Conservation (phyloP, 192 early-diverging fungal genomes). For the Pilaira anomala region DNA sequence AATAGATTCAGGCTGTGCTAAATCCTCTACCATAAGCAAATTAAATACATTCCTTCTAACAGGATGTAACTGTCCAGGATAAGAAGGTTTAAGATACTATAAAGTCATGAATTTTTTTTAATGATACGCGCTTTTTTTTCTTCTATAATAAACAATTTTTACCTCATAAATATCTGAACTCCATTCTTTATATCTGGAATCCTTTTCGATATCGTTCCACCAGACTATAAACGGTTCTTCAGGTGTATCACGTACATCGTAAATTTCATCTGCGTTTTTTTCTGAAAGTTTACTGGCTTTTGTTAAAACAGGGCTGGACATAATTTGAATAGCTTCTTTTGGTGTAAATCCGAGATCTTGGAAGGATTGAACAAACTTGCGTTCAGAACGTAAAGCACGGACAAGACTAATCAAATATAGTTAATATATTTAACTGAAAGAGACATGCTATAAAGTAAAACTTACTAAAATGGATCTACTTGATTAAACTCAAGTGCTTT, state of each 20-base stretch:
- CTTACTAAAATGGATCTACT: constrained; percentile 65
- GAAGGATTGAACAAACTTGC: constrained; percentile 45
- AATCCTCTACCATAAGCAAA: constrained; percentile 70
- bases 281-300: constrained; percentile 14
- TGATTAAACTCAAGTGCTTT: constrained; percentile 46
- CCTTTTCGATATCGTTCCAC: constrained; percentile 91
- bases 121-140: not conserved
- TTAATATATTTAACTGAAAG: too few species aligned
- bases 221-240: constrained; percentile 62
- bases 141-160: constrained; percentile 7
- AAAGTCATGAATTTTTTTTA: constrained; percentile 1
- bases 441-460: too few species aligned
- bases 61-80: constrained; percentile 69
- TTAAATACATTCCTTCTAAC: constrained; percentile 79
- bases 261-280: constrained; percentile 43
- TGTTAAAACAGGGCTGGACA: constrained; percentile 22
- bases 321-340: constrained; percentile 40
- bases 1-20: constrained; percentile 57
- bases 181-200: constrained; percentile 72
- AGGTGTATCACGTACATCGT: constrained; percentile 74
- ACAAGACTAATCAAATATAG: constrained; percentile 58
- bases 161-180: constrained; percentile 50
- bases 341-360: constrained; percentile 41
- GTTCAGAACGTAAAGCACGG: constrained; percentile 56
- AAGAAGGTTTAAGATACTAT: constrained; percentile 58